Base-by-base conservation (phyloP, 1,284 basidiomycete species). In the Cryptococcus sp. region DNA sequence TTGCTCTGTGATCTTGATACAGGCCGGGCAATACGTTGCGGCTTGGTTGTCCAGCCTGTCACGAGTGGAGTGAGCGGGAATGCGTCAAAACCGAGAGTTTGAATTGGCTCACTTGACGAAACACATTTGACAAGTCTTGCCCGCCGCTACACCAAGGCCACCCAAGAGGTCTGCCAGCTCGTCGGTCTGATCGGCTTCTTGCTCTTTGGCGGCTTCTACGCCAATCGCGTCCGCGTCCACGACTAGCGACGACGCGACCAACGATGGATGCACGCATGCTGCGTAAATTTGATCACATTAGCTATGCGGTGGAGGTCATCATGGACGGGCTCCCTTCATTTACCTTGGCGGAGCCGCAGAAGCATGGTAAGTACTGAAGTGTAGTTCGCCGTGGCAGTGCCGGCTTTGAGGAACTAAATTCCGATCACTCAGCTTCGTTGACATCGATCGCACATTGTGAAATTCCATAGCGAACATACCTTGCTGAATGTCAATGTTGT, bases 341-440 rank as follows among this genome's bases (percentile, higher is more conserved):
- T 52, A 90, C 91, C 91, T 84, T 97, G 94, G 22, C 94, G 84
- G 26, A 97, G 81, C 34, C 94, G 83, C 51, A 97, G 83, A 55
- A 97, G 82, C 61, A 96, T 79, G 3, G 92, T 83, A 65, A 98
- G 81, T 5, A 93, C 86, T n/a, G 86, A 86, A 0, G 91, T 94
- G 73, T 94, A 93, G 55, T 86, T 88, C 56, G 82, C 83, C 65
- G 84, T 83, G 17, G 82, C 80, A 15, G 82, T 73, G 69, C 66
- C 84, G 76, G 57, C 80, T 54, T 80, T 79, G 72, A 89, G 81
- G 50, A 91, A 82, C 72, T 79, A 50, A 7, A 13, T 41, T 25
- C 15, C 6, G 20, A 13, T n/a, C 16, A 39, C 26, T 54, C 45
- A 50, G 39, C 44, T 51, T 13, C 39, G 50, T 29, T 23, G 15